phyloP scores from a whole-genome alignment of 1,284 basidiomycete species.

The Trametes hirsuta region DNA sequence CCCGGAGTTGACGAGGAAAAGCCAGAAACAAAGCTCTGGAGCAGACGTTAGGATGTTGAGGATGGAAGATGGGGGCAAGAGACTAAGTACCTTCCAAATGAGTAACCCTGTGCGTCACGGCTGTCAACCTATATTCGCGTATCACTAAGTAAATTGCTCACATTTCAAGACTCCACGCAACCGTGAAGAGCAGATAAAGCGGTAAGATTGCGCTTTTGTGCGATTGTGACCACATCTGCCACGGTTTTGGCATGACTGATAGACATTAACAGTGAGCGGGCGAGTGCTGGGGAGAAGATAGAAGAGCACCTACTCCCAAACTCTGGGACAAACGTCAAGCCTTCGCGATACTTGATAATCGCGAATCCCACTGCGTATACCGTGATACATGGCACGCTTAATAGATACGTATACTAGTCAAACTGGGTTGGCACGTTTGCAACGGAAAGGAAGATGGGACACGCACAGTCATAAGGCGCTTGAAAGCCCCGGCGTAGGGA shows the following conservation, averaged over 20 bases:
- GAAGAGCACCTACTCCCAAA: slow-evolving; percentile 51
- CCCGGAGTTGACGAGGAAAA: slow-evolving; percentile 71
- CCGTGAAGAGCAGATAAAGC: slow-evolving; percentile 59
- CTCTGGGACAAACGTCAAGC: slow-evolving; percentile 50
- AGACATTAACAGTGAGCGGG: background rate
- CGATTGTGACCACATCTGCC: slow-evolving; percentile 53
- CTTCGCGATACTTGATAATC: slow-evolving; percentile 71
- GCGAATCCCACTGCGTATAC: slow-evolving; percentile 64
- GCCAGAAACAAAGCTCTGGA: slow-evolving; percentile 76
- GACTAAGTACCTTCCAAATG: slow-evolving; percentile 67
- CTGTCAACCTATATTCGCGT: background rate
- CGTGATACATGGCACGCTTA: slow-evolving; percentile 62
- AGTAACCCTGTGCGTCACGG: slow-evolving; percentile 55
- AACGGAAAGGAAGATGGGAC: background rate
- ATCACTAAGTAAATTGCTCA: slow-evolving; percentile 38
- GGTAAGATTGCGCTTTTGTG: slow-evolving; percentile 59
- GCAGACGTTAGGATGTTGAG: slow-evolving; percentile 29
- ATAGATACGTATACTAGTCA: slow-evolving; percentile 69
- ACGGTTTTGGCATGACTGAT: slow-evolving; percentile 68
- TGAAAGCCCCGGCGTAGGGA: slow-evolving; percentile 69
- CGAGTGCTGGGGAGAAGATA: no score
- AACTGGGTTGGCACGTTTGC: background rate
- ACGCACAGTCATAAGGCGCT: slow-evolving; percentile 76
- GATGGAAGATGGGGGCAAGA: background rate
- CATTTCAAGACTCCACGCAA: slow-evolving; percentile 77